These are phyloP conservation scores for Scheffersomyces stipitis DNA, from an alignment of 805 yeast species.

Conservation along the genomic window DNA sequence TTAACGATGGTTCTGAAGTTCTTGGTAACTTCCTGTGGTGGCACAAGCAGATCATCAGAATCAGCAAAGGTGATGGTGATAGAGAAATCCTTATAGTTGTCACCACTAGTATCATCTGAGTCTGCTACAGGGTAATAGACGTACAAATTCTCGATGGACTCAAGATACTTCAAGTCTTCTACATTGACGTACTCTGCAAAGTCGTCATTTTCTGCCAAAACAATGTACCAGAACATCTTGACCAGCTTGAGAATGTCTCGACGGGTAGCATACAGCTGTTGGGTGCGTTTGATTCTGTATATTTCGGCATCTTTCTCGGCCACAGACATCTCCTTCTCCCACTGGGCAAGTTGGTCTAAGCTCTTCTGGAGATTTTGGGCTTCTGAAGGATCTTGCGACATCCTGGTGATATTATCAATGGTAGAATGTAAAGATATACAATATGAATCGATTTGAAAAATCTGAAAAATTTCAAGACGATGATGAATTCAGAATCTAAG, in stretches of 20 bases:
- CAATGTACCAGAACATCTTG: conserved; percentile 86
- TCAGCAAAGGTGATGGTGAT: conserved; percentile 57
- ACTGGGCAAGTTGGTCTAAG: conserved; percentile 49
- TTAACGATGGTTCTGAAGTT: conserved; percentile 49
- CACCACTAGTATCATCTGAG: conserved; percentile 20
- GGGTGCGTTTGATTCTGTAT: conserved; percentile 51
- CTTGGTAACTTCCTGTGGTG: conserved; percentile 61
- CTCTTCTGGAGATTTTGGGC: conserved; percentile 22
- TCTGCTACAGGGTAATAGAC: conserved; percentile 52
- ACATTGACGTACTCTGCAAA: conserved; percentile 76
- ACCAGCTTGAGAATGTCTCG: conserved; percentile 51
- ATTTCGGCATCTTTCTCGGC: conserved; percentile 63
- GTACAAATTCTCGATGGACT: conserved; percentile 59
- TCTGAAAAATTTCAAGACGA: no score
- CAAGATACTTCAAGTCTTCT: conserved; percentile 76
- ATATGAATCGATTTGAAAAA: no score
- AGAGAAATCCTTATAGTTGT: conserved; percentile 54
- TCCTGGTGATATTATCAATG: no score
- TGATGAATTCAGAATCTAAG: no score
- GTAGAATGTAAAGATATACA: no score
- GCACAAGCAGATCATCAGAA: conserved; percentile 46
- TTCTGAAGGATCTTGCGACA: no score
- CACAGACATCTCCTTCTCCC: conserved; percentile 57
- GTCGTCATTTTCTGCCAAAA: conserved; percentile 78
- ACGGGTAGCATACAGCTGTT: conserved; percentile 58